These are phyloP conservation scores for Clitocybe nebularis DNA, from an alignment of 1,284 basidiomycete species.

Conservation along the genomic window DNA sequence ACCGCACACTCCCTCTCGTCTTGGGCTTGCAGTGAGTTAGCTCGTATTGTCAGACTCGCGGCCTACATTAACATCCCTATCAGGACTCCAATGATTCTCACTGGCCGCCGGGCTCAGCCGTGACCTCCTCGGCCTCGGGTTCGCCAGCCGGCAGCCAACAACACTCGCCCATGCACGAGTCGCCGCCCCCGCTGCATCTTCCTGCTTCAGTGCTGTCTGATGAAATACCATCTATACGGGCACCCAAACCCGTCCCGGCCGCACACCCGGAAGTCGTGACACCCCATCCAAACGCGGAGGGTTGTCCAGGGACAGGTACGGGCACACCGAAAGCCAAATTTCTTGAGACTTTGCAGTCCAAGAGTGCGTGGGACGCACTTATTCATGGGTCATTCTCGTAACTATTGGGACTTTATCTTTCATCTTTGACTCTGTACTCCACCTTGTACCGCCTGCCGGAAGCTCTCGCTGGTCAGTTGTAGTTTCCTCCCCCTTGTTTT, in stretches of 20 bases:
- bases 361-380: conserved; percentile 50
- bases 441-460: too few relatives aligned
- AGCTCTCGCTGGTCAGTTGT: too few relatives aligned
- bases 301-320: conserved; percentile 17
- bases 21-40: conserved; percentile 19
- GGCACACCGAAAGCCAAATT: conserved; percentile 38
- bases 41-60: background rate
- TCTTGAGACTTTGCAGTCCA: conserved; percentile 41
- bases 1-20: conserved; percentile 22
- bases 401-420: conserved; percentile 1
- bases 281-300: conserved; percentile 7
- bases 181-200: conserved; percentile 13
- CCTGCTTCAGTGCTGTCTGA: conserved; percentile 12
- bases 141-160: conserved; percentile 5
- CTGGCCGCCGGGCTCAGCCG: conserved; percentile 11
- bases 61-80: conserved; percentile 6
- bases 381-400: conserved; percentile 55
- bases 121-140: conserved; percentile 13
- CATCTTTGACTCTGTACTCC: conserved; percentile 4
- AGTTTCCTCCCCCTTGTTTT: too few relatives aligned
- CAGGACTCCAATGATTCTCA: conserved; percentile 16
- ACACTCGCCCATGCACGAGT: conserved; percentile 14
- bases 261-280: conserved; percentile 6
- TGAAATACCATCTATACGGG: conserved; percentile 12
- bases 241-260: conserved; percentile 14